Conservation (phyloP, 345 rosid genomes). For the Raphanus raphanistrum region DNA sequence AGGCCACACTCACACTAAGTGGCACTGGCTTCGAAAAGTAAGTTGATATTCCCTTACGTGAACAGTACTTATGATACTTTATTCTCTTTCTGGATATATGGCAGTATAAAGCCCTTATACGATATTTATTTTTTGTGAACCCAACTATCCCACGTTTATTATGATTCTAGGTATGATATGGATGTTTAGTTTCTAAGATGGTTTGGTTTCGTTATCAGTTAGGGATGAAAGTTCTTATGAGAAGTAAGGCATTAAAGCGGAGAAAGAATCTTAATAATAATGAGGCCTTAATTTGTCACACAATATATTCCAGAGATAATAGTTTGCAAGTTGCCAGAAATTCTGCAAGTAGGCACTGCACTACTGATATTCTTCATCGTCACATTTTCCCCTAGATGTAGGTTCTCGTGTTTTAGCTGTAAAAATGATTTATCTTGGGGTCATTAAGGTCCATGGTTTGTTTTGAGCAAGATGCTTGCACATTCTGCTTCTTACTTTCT, state of each 20-base stretch:
- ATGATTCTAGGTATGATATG: slow-evolving; percentile 11
- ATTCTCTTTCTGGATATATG: slow-evolving; percentile 12
- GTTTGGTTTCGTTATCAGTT: slow-evolving; percentile 25
- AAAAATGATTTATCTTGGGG: not conserved
- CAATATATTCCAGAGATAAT: slow-evolving; percentile 41
- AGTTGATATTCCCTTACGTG: slow-evolving; percentile 18
- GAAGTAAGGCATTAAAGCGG: slow-evolving; percentile 36
- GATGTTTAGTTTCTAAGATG: slow-evolving; percentile 23
- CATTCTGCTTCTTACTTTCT: slow-evolving; percentile 7
- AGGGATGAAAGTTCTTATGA: slow-evolving; percentile 39
- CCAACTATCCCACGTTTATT: slow-evolving; percentile 11
- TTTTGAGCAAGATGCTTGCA: not conserved
- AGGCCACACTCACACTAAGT: not conserved
- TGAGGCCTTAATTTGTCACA: slow-evolving; percentile 44
- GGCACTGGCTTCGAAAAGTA: slow-evolving; percentile 7
- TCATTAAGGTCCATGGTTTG: not conserved
- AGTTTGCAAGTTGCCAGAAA: slow-evolving; percentile 58
- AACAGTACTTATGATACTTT: slow-evolving; percentile 23
- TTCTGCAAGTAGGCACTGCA: slow-evolving; percentile 42
- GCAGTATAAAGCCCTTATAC: slow-evolving; percentile 21
- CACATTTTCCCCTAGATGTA: not conserved
- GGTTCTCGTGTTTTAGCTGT: not conserved
- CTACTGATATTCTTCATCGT: slow-evolving; percentile 32
- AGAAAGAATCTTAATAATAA: slow-evolving; percentile 43
- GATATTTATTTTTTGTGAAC: slow-evolving; percentile 3